Evolutionary conservation across 352 stramenopile genomes (phyloP).

Genomic region (Phytopythium kandeliae): DNA sequence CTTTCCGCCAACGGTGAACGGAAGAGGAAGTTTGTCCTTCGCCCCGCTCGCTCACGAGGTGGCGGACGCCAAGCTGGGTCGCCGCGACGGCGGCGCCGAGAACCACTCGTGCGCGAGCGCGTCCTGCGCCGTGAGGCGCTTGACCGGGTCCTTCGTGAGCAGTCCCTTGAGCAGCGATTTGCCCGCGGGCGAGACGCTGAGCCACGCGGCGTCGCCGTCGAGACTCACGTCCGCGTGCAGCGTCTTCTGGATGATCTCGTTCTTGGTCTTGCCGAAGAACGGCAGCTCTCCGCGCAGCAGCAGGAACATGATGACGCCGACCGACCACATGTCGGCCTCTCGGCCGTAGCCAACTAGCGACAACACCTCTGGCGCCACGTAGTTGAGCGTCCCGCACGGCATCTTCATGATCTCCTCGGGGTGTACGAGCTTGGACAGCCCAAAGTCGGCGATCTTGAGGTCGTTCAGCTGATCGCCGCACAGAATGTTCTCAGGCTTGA

Average conservation of each 20-base stretch:
- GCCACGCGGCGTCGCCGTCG: constrained; percentile 52
- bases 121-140: constrained; percentile 73
- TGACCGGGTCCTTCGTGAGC: constrained; percentile 79
- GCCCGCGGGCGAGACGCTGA: constrained; percentile 42
- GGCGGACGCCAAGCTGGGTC: not conserved
- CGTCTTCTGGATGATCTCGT: constrained; percentile 92
- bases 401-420: constrained; percentile 93
- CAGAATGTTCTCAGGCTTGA: constrained; percentile 88
- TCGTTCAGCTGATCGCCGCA: constrained; percentile 80
- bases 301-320: constrained; percentile 93
- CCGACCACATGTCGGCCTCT: constrained; percentile 90
- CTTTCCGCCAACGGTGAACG: too few species aligned
- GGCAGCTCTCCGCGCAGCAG: constrained; percentile 85
- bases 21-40: too few species aligned
- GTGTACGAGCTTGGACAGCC: constrained; percentile 90
- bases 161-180: constrained; percentile 73
- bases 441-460: constrained; percentile 93
- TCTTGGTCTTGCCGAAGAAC: constrained; percentile 89
- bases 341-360: constrained; percentile 84
- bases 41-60: too few species aligned
- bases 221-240: constrained; percentile 83
- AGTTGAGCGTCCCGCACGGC: constrained; percentile 91
- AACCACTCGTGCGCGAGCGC: constrained; percentile 87
- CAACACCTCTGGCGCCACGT: constrained; percentile 92
- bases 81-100: not conserved